Percentiles rank a stretch among this genome's conserved stretches.
phyloP scores from a whole-genome alignment of 768 basidiomycete genomes.

The Rickenella mellea region DNA sequence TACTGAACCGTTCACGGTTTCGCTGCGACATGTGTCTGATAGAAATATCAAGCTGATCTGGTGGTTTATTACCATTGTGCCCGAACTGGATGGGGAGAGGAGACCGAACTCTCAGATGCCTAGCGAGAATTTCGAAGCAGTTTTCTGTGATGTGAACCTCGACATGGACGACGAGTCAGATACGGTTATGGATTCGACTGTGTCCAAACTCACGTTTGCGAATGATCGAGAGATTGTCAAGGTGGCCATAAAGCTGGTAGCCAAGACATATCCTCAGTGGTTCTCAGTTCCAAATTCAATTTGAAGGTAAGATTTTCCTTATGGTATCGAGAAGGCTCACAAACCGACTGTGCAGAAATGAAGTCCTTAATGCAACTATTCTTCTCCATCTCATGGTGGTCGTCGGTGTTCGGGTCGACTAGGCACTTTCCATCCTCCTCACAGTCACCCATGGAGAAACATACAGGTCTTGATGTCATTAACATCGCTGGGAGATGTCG shows the following conservation, averaged over 20 bases:
- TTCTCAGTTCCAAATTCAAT: not conserved
- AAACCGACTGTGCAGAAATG: too few species aligned
- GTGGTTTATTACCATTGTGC: conserved; percentile 35
- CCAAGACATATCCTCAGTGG: not conserved
- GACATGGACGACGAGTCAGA: not conserved
- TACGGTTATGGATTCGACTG: not conserved
- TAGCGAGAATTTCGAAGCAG: conserved; percentile 12
- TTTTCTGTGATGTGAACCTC: not conserved
- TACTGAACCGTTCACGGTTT: conserved; percentile 28
- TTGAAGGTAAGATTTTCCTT: too few species aligned
- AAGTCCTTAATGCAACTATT: too few species aligned
- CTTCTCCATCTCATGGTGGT: too few species aligned
- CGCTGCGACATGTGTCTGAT: conserved; percentile 16
- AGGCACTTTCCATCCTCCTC: too few species aligned
- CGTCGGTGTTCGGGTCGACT: too few species aligned
- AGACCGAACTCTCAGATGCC: conserved; percentile 15
- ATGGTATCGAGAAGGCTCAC: too few species aligned
- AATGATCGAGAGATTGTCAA: conserved; percentile 1
- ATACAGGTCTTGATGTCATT: too few species aligned
- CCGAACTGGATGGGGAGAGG: conserved; percentile 20
- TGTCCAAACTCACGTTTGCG: not conserved
- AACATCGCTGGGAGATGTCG: too few species aligned
- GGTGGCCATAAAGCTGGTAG: not conserved
- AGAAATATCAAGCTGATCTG: conserved; percentile 36
- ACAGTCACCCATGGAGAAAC: too few species aligned